Evolutionary conservation across 1,139 yeast species (phyloP), one percentile per base, ranked within the genome.

Genomic region (Lodderomyces pseudojiufengensis): DNA sequence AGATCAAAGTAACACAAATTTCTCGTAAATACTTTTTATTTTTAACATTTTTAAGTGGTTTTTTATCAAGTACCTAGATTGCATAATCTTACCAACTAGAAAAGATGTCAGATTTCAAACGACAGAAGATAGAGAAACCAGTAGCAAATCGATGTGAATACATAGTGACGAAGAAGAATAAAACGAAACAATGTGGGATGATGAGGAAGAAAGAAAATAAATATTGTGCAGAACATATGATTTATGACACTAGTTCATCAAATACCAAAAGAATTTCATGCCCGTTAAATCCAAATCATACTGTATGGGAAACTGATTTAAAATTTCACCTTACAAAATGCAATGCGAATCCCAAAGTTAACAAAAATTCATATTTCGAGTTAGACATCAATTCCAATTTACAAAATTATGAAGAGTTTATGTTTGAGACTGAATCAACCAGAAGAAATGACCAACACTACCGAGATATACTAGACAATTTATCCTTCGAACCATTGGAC

Each of bases 271-370:
- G 96, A 42, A 69, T 88, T 0, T 77, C 81, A 3, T 88, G 97
- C 57, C 90, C 96, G 0, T 53, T 82, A 24, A 95, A 87, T 52
- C 77, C 81, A 0, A 68, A 75, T 5, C 97, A 88, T 55, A 73
- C 84, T 0, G 78, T 88, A 0, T 80, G 87, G 84, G 65, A 65
- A 33, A 63, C 69, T 30, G 79, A 76, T 36, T 53, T 86, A 32
- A 56, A 62, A 6, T 58, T 53, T 18, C 97, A 88, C 57, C 32
- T 81, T 37, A 63, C 59, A 38, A 79, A 76, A 49, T 88, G 97
- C 55, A 79, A 74, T 48, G 73, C 70, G 30, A 47, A 57, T 42
- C 58, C 64, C 1, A 52, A 50, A 32, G 57, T 49, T 22, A 46
- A 42, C 3, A 56, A 48, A 0, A 76, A 69, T 6, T 49, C 55